Evolutionary conservation across 345 rosid genomes (phyloP).

Genomic region (Aquilaria sinensis): DNA sequence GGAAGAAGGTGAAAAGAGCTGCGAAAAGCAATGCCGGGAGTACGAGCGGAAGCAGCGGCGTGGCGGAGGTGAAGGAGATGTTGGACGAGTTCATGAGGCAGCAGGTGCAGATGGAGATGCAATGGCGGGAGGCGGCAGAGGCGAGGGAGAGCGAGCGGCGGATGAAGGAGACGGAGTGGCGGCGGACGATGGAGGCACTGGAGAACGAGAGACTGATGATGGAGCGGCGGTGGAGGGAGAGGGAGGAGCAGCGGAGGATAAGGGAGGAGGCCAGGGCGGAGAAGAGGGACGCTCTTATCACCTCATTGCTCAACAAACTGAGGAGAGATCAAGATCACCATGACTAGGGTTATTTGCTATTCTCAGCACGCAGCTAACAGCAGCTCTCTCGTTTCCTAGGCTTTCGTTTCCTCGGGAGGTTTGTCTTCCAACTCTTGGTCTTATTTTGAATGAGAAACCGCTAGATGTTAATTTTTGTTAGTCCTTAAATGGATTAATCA

Average conservation of each 20-base stretch:
- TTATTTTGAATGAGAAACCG: no score
- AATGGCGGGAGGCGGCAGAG: conserved; percentile 85
- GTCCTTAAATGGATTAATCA: no score
- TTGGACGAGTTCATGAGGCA: conserved; percentile 82
- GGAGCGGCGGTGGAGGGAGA: conserved; percentile 86
- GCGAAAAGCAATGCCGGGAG: conserved; percentile 7
- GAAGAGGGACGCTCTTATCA: conserved; percentile 78
- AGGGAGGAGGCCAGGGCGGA: conserved; percentile 97
- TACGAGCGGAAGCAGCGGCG: conserved; percentile 9
- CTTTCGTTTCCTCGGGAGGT: no score
- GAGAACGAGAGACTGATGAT: conserved; percentile 83
- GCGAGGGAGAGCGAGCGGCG: conserved; percentile 71
- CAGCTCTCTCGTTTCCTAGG: no score
- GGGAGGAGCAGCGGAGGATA: conserved; percentile 80
- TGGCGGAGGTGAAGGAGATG: conserved; percentile 37
- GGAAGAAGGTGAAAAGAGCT: conserved; percentile 35
- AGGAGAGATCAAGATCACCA: conserved; percentile 36
- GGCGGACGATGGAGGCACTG: conserved; percentile 68
- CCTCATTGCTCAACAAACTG: conserved; percentile 66
- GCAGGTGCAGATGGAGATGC: conserved; percentile 66
- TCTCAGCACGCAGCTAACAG: no score
- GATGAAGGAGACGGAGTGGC: conserved; percentile 83
- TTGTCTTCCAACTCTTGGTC: no score
- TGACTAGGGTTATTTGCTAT: no score
- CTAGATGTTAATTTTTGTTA: no score